These are phyloP conservation scores for Oryza australiensis DNA, from an alignment of 176 grass and related monocot species.

Conservation along the genomic window DNA sequence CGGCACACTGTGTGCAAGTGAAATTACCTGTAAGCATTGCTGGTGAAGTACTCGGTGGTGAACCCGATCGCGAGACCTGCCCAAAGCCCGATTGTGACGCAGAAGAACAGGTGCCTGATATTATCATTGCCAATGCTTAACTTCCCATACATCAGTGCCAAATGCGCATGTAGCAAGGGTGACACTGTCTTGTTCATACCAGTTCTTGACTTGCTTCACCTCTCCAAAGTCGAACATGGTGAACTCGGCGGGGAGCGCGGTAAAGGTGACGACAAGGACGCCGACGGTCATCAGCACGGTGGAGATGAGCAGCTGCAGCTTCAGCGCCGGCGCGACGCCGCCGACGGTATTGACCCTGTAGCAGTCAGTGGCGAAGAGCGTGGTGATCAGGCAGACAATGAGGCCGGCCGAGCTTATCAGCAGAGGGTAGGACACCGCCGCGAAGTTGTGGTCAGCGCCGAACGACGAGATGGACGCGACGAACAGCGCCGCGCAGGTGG, in stretches of 20 bases:
- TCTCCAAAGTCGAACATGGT: conserved; percentile 65
- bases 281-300: conserved; percentile 62
- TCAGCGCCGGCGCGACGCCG: conserved; percentile 49
- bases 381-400: conserved; percentile 65
- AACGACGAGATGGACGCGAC: conserved; percentile 76
- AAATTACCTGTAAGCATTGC: conserved; percentile 64
- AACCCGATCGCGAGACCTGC: conserved; percentile 69
- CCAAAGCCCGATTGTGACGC: conserved; percentile 62
- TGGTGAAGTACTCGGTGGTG: conserved; percentile 73
- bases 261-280: conserved; percentile 49
- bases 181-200: conserved; percentile 17
- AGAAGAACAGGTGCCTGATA: conserved; percentile 65
- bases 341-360: conserved; percentile 51
- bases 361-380: conserved; percentile 54
- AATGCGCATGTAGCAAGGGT: not conserved
- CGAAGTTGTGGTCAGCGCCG: conserved; percentile 56
- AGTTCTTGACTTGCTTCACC: conserved; percentile 63
- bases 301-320: conserved; percentile 62
- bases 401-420: conserved; percentile 65
- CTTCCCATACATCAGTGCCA: not conserved
- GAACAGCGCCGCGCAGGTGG: conserved; percentile 76
- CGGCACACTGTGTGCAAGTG: not conserved
- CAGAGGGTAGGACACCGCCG: conserved; percentile 54
- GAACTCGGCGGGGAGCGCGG: conserved; percentile 47
- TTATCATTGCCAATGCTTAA: not conserved